phyloP scores from a whole-genome alignment of 2,329 filamentous ascomycete genomes.

The Cytospora piceicola region DNA sequence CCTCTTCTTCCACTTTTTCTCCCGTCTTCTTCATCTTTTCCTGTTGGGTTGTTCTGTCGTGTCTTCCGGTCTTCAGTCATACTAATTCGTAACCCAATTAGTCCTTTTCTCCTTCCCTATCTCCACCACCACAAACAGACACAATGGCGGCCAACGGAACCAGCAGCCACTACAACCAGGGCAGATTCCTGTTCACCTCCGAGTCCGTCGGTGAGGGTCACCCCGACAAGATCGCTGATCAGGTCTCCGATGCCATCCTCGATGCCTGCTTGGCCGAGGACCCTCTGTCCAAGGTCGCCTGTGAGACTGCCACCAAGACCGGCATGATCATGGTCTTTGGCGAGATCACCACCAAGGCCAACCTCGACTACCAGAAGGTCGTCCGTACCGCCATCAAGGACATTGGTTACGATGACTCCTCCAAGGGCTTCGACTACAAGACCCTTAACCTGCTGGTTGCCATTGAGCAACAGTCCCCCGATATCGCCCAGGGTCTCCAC shows the following conservation, averaged over 20 bases:
- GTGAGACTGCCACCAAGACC: constrained; percentile 99
- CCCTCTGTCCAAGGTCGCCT: constrained; percentile 97
- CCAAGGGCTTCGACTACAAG: constrained; percentile 99
- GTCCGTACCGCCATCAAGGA: constrained; percentile 95
- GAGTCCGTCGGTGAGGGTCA: constrained; percentile 90
- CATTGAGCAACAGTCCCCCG: constrained; percentile 98
- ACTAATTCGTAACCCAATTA: not conserved
- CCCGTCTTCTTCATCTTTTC: not conserved
- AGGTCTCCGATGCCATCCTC: constrained; percentile 97
- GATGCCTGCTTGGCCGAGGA: constrained; percentile 96
- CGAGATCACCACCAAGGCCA: constrained; percentile 97
- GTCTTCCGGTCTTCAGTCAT: constrained; percentile 10
- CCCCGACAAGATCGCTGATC: constrained; percentile 97
- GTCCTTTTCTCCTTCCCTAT: not conserved
- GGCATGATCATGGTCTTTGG: constrained; percentile 99
- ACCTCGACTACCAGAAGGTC: constrained; percentile 96
- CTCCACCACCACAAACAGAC: constrained; percentile 34
- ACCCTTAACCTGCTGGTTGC: constrained; percentile 97
- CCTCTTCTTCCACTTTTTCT: not conserved
- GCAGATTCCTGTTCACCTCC: constrained; percentile 86
- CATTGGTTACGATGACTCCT: constrained; percentile 96
- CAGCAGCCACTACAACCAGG: constrained; percentile 60
- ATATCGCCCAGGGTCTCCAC: constrained; percentile 98
- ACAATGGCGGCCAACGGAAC: constrained; percentile 61
- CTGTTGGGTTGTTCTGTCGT: not conserved